Base-by-base conservation (phyloP, 306 rosid genomes). In the Cucurbita maxima region DNA sequence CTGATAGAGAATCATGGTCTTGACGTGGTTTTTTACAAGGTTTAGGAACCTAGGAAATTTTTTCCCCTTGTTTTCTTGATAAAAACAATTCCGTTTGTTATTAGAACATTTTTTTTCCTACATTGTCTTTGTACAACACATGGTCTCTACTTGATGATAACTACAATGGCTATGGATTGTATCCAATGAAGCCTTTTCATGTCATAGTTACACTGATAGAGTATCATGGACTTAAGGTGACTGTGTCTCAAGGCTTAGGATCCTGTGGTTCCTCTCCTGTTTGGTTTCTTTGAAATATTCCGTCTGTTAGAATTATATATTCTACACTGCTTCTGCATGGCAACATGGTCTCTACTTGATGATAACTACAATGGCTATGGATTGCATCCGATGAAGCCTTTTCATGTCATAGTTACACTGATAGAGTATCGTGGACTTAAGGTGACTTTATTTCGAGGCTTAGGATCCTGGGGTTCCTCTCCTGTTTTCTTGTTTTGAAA, bases 151-250 rank as follows among this genome's bases (percentile, higher is more conserved):
- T 13, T 61, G 69, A 61, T 61, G 69, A 61, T 61, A 38, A 25
- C 69, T 61, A 30, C 69, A 37, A 61, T 37, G 69, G 69, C 69
- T 38, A 61, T 36, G 69, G 69, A 61, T 37, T 61, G 45, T 18
- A 61, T 61, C 68, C 76, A 19, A 20, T 73, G 76, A 57, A 73
- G 76, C 62, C 66, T 57, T 55, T 73, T 56, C 14, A 37, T n/a
- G 68, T 73, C 76, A 57, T 73, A 73, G 76, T 73, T 56, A 73
- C 76, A 56, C 76, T 73, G 76, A 56, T 73, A 73, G 67, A 73
- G 76, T 13, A 44, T 19, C 76, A 73, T 55, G 62, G 40, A 60
- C 43, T 60, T 36, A 7, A 8, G 63, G 15, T 58, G 36, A 6
- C 14, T 59, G 34, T 59, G 13, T 4, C 12, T 13, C 52, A 3